Base-by-base conservation (phyloP, 2,329 filamentous ascomycete genomes). In the Lecanosticta acicola region DNA sequence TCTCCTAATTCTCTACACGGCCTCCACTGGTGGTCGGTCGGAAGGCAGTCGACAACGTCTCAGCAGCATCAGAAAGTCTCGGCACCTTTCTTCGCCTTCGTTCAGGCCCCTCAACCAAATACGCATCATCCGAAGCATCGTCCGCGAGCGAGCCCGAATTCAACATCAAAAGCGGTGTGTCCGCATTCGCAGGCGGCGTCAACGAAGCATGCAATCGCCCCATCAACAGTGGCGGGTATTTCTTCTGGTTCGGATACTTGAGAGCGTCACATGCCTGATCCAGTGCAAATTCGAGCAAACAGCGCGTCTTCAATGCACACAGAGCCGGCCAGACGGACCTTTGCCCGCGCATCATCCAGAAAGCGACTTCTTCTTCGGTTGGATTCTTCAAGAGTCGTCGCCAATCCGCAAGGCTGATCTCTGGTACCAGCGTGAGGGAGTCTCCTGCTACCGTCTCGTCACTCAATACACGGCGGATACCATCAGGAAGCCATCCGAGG, bases 311-410 rank as follows among this genome's bases (percentile, higher is more conserved):
- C 50, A 97, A 68, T 11, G 89, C 87, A 24, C 83, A 83, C 2
- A 95, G 80, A 2, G 88, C 87, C 0, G 90, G 91, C 90, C 91
- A 97, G 0, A 95, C 88, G 55, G 86, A 90, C 51, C 83, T 73
- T 68, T 97, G 91, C 1, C 91, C 91, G 44, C 84, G 77, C 24
- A 82, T 67, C 43, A 94, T 89, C 91, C 90, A 96, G 57, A 91
- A 85, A 47, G 87, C 81, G 3, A 96, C 71, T 7, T 80, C 83
- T 48, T 84, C 80, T 41, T 79, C 75, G 0, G 84, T 91, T 1
- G 89, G 89, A 21, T 85, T 87, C 65, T 94, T 85, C n/a, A 96
- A 75, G 26, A 96, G 70, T 26, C 84, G 78, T 34, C 83, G 70
- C 62, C 94, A 88, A 66, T 96, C 90, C 0, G 71, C 67, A 0